Conservation (phyloP, 495 filamentous ascomycete genomes). For the Penicillium canescens region DNA sequence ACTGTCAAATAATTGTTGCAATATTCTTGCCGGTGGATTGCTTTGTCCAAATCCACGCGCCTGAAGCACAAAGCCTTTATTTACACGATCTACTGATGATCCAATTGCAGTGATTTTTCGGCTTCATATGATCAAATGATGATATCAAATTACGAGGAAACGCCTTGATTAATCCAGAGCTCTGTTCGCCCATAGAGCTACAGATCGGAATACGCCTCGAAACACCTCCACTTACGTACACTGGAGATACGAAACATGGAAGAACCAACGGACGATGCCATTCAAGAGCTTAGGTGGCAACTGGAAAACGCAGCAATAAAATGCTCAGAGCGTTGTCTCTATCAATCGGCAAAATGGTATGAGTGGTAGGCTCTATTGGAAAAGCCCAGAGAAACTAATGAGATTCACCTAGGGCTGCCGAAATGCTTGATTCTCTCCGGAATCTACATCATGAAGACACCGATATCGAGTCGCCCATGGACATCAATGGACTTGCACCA, state of each 20-base stretch:
- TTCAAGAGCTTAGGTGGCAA: conserved; percentile 56
- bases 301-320: conserved; percentile 83
- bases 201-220: not conserved
- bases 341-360: conserved; percentile 97
- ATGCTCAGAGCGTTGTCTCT: conserved; percentile 93
- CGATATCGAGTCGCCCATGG: conserved; percentile 60
- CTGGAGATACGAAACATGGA: conserved; percentile 31
- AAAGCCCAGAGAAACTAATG: not conserved
- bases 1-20: not conserved
- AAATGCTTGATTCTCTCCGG: conserved; percentile 83
- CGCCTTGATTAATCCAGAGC: not conserved
- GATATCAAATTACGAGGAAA: not conserved
- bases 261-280: conserved; percentile 37
- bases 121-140: not conserved
- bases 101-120: not conserved
- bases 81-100: not conserved
- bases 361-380: not conserved
- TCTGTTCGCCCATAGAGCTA: too few relatives aligned
- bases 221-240: not conserved
- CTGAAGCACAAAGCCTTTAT: not conserved
- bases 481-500: conserved; percentile 37
- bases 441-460: conserved; percentile 48
- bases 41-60: not conserved
- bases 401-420: conserved; percentile 73
- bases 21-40: not conserved